Evolutionary conservation across 1,284 basidiomycete species (phyloP), one percentile per base, ranked within the genome.

Genomic region (Ustilago nuda): DNA sequence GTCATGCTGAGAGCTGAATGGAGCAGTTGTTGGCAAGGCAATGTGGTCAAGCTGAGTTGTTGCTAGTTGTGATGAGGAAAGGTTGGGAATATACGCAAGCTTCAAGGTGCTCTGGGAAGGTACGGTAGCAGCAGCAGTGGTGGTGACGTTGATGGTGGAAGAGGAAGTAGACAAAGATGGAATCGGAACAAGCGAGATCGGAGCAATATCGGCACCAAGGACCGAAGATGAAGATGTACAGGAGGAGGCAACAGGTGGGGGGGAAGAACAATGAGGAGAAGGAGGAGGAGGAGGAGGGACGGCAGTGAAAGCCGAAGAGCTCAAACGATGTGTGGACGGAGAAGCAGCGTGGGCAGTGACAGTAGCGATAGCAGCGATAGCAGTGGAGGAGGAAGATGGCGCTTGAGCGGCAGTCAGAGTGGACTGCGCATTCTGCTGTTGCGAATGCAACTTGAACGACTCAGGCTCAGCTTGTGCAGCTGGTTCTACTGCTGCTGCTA

Each of bases 71-170:
- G 39, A 32, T 19, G 46, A 46, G 9, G n/a, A 35, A 19, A 51
- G 56, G 55, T 7, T 45, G n/a, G 27, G 59, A 33, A 15, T 45
- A 17, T 39, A 45, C 19, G 35, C 50, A 19, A 67, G 56, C 54
- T 66, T 63, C 8, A 36, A 36, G 9, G 71, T 57, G 62, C 58
- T 68, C 30, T 73, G 55, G 5, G 58, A 65, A 45, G 61, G 62
- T 17, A 66, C 53, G 0, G 61, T 65, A 12, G 65, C 66, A 52
- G 65, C 66, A 52, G 71, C 61, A 11, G 60, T 67, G 13, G 63
- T 54, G 45, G 50, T 50, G 43, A 63, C 32, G 64, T 56, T 48
- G 63, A 50, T 61, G 35, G 52, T 45, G n/a, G 63, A 71, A 1
- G 55, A 56, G 7, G 55, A 64, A n/a, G 65, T 19, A 6, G 43